Percentiles rank a stretch among this genome's conserved stretches.
These are phyloP conservation scores for Amphichorda felina DNA, from an alignment of 2,329 filamentous ascomycete genomes.

Conservation along the genomic window DNA sequence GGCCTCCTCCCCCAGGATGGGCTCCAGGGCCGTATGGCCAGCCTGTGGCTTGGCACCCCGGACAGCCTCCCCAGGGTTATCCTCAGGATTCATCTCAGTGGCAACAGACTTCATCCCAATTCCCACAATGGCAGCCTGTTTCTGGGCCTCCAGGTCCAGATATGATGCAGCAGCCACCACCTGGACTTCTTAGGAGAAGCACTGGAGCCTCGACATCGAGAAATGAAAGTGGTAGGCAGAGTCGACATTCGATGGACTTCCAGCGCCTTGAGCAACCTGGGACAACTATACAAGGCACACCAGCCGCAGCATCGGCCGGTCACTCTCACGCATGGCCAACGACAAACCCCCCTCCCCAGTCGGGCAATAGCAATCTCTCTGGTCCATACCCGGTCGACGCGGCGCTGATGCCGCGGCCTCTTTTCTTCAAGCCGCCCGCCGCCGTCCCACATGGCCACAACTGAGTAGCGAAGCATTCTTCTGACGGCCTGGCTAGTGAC, in stretches of 20 bases:
- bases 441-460: neutral
- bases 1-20: constrained; percentile 2
- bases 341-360: neutral
- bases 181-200: no score
- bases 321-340: neutral
- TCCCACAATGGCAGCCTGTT: neutral
- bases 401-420: no score
- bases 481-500: no score
- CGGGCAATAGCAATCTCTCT: no score
- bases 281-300: no score
- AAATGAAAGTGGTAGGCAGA: neutral
- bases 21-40: neutral
- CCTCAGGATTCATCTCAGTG: neutral
- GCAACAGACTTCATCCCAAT: no score
- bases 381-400: no score
- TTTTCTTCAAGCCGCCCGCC: no score
- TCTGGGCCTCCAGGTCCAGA: neutral
- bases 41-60: constrained; percentile 1
- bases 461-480: neutral
- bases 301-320: neutral
- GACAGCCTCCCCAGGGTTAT: neutral
- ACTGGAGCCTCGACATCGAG: neutral
- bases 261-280: neutral
- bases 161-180: no score
- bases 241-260: neutral